Evolutionary conservation across 352 stramenopile genomes (phyloP).

Genomic region (Phytophthora quininea): DNA sequence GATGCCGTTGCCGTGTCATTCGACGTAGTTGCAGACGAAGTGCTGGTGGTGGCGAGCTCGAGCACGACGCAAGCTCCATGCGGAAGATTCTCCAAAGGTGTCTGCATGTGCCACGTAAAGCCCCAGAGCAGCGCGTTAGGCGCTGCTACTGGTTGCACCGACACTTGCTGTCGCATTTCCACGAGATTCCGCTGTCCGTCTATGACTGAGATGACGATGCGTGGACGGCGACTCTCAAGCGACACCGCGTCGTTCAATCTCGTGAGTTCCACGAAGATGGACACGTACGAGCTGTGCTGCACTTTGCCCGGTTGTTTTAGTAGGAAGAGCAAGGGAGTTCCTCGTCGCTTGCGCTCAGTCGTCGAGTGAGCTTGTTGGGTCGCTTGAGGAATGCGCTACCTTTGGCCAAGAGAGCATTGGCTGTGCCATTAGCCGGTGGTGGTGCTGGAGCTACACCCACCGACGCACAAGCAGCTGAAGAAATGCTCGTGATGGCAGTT

Average conservation of each 20-base stretch:
- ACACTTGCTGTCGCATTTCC: conserved; percentile 82
- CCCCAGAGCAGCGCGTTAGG: conserved; percentile 75
- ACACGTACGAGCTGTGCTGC: conserved; percentile 83
- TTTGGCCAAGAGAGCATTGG: conserved; percentile 17
- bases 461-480: conserved; percentile 30
- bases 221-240: conserved; percentile 50
- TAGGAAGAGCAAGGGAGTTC: conserved; percentile 66
- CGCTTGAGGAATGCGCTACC: conserved; percentile 27
- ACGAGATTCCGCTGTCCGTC: conserved; percentile 69
- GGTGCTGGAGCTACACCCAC: conserved; percentile 11
- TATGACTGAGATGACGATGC: conserved; percentile 75
- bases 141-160: conserved; percentile 63
- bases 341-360: conserved; percentile 29
- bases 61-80: conserved; percentile 75
- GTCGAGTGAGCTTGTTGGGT: conserved; percentile 25
- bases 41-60: conserved; percentile 69
- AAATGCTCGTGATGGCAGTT: conserved; percentile 66
- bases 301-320: conserved; percentile 77
- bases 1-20: conserved; percentile 26
- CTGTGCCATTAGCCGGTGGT: conserved; percentile 8
- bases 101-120: conserved; percentile 94
- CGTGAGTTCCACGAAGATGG: conserved; percentile 80
- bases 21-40: conserved; percentile 47
- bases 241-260: conserved; percentile 57
- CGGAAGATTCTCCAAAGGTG: conserved; percentile 90